Evolutionary conservation across 352 stramenopile genomes (phyloP).

Genomic region (Phytopythium vexans): DNA sequence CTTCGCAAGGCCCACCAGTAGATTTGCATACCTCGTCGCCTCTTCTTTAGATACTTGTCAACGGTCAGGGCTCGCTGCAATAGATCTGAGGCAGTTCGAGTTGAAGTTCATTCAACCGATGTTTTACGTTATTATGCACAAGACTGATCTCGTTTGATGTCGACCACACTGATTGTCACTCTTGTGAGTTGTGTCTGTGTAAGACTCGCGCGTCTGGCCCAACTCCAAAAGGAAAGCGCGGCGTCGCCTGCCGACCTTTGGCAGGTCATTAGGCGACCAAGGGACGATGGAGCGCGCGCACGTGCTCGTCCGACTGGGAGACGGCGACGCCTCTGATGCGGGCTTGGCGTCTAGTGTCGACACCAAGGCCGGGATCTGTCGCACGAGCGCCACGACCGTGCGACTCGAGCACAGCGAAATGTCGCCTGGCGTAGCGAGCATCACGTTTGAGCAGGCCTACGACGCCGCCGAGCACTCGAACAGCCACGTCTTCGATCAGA

Average conservation of each 20-base stretch:
- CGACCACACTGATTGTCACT: slow-evolving; percentile 2
- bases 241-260: background rate
- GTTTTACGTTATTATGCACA: background rate
- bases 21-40: background rate
- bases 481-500: slow-evolving; percentile 40
- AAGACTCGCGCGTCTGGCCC: background rate
- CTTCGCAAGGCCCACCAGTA: slow-evolving; percentile 23
- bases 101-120: too few relatives aligned
- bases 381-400: slow-evolving; percentile 57
- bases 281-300: slow-evolving; percentile 43
- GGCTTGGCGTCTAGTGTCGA: background rate
- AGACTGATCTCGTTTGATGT: background rate
- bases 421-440: slow-evolving; percentile 69
- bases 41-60: background rate
- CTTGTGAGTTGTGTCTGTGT: background rate
- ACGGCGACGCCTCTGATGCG: background rate
- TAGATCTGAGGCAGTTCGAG: background rate
- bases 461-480: slow-evolving; percentile 34
- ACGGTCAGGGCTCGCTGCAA: background rate
- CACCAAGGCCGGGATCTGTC: slow-evolving; percentile 28
- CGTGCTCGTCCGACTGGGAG: slow-evolving; percentile 50
- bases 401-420: slow-evolving; percentile 75
- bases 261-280: background rate
- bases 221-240: too few relatives aligned
- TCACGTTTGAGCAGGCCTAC: slow-evolving; percentile 75